Percentiles rank a stretch among this genome's conserved stretches.
These are phyloP conservation scores for Kockiozyma suomiensis DNA, from an alignment of 805 yeast genomes.

Conservation along the genomic window DNA sequence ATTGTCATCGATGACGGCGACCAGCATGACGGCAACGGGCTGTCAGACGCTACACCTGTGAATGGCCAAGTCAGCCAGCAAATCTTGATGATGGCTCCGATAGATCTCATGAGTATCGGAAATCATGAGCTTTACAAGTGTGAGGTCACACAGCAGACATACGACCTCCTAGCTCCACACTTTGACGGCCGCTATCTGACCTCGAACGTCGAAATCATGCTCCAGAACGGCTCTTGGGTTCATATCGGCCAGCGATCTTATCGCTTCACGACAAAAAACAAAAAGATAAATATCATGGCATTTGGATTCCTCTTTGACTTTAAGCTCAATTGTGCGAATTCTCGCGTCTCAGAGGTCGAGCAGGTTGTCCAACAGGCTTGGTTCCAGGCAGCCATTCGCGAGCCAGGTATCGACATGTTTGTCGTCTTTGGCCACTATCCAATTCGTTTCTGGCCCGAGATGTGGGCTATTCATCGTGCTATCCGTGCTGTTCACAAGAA, in stretches of 20 bases:
- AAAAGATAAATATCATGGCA: constrained; percentile 57
- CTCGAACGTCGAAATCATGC: constrained; percentile 45
- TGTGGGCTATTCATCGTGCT: constrained; percentile 49
- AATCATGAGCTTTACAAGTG: constrained; percentile 85
- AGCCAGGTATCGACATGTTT: constrained; percentile 60
- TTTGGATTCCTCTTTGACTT: constrained; percentile 83
- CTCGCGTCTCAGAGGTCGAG: constrained; percentile 64
- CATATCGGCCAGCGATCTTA: constrained; percentile 70
- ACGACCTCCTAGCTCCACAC: constrained; percentile 56
- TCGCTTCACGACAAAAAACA: constrained; percentile 64
- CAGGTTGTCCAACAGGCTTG: constrained; percentile 60
- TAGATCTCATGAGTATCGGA: constrained; percentile 82
- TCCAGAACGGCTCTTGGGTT: constrained; percentile 48
- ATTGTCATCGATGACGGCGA: constrained; percentile 87
- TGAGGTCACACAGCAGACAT: constrained; percentile 67
- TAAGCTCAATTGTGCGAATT: constrained; percentile 56
- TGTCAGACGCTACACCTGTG: constrained; percentile 70
- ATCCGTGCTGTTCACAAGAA: constrained; percentile 64
- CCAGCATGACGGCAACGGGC: constrained; percentile 91
- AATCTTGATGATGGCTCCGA: constrained; percentile 63
- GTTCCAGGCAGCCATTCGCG: constrained; percentile 56
- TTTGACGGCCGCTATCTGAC: constrained; percentile 63
- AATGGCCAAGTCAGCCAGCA: constrained; percentile 67
- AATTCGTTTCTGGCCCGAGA: constrained; percentile 60
- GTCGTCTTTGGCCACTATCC: constrained; percentile 83